Evolutionary conservation across 768 basidiomycete genomes (phyloP), one percentile per base, ranked within the genome.

Genomic region (Amanita exitialis): DNA sequence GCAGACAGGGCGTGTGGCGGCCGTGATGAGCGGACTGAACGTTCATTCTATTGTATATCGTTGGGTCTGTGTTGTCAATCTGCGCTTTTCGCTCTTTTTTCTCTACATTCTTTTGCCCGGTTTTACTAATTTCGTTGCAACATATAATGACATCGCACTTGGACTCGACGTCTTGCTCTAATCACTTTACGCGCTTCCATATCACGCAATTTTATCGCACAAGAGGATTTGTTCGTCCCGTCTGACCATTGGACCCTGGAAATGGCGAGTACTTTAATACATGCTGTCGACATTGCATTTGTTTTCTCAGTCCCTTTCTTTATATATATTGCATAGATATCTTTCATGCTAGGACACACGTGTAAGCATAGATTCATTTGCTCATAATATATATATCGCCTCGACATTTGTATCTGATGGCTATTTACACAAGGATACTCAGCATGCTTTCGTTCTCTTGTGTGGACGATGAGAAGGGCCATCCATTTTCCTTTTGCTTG

Each of bases 1-100:
- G 15, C 13, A 51, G 43, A 16, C 74, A 72, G 46, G 71, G 76
- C 45, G 66, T 77, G 38, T 87, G 85, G 85, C 72, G 84, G 56
- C 86, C 86, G 39, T 86, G 65, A 71, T 47, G 42, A 49, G 13
- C 28, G 27, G 21, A 39, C 16, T 15, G 10, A 8, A 12, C 32
- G 12, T 47, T 36, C 30, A 46, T 46, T 46, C 30, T 34, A 21
- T 30, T 46, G 42, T 30, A 44, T 44, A 28, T 44, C 43, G 6
- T 44, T 44, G 27, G 28, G 43, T 44, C 27, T 23, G 42, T 28
- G 42, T 28, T 25, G 27, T 28, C n/a, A 27, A 44, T 44, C n/a
- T 30, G 15, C 16, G 15, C 16, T 30, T 23, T 36, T 20, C 20
- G 2, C 18, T 36, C n/a, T 16, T 39, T 49, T 37, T 21, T 39